phyloP scores from a whole-genome alignment of 805 yeast species.

The Metschnikowia peoriensis region DNA sequence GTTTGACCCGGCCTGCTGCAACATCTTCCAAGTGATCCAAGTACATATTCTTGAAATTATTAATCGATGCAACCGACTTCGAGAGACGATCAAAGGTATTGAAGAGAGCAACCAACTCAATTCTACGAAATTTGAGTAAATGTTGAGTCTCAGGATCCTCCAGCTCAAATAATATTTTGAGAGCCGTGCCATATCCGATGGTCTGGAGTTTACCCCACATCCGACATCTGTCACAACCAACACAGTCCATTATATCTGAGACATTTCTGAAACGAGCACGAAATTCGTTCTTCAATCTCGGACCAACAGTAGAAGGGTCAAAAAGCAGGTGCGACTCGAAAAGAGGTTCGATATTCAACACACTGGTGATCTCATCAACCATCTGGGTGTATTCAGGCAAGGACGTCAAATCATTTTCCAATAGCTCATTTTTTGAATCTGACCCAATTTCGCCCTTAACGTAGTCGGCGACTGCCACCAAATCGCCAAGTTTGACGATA shows the following conservation, averaged over 20 bases:
- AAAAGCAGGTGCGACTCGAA: slow-evolving; percentile 48
- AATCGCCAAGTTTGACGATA: slow-evolving; percentile 53
- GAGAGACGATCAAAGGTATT: slow-evolving; percentile 93
- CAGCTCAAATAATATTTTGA: slow-evolving; percentile 83
- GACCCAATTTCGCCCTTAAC: slow-evolving; percentile 25
- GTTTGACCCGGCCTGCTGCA: slow-evolving; percentile 35
- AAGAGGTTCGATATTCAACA: slow-evolving; percentile 31
- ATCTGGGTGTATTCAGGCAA: slow-evolving; percentile 13
- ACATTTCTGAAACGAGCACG: slow-evolving; percentile 83
- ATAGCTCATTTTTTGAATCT: slow-evolving; percentile 26
- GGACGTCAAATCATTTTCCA: slow-evolving; percentile 39
- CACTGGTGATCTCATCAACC: slow-evolving; percentile 11
- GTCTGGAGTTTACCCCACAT: slow-evolving; percentile 98
- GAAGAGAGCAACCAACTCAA: slow-evolving; percentile 85
- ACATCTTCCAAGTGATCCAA: slow-evolving; percentile 40
- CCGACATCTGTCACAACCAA: slow-evolving; percentile 96
- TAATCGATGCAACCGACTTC: slow-evolving; percentile 74
- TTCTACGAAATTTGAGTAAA: slow-evolving; percentile 62
- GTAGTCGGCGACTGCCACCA: slow-evolving; percentile 28
- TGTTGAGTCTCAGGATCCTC: slow-evolving; percentile 50
- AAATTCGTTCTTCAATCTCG: slow-evolving; percentile 76
- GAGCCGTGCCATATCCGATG: slow-evolving; percentile 95
- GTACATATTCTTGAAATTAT: slow-evolving; percentile 63
- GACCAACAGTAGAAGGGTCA: slow-evolving; percentile 44
- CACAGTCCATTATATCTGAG: slow-evolving; percentile 94